phyloP scores from a whole-genome alignment of 352 stramenopile genomes.

The Peronospora tabacina region DNA sequence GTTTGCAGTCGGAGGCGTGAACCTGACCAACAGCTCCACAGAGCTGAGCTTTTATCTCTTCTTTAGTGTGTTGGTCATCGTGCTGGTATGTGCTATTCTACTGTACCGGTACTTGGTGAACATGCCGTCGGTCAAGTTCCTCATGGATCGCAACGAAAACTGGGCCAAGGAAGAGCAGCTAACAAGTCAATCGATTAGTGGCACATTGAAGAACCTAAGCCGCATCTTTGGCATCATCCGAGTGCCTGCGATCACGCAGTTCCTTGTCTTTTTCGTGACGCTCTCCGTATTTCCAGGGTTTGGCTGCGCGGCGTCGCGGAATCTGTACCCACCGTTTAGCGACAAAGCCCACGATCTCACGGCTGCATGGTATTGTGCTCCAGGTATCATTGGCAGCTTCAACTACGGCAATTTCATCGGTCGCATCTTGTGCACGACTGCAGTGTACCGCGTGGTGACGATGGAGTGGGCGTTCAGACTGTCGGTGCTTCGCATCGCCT shows the following conservation, averaged over 20 bases:
- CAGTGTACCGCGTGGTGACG: constrained; percentile 44
- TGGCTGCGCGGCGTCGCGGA: constrained; percentile 31
- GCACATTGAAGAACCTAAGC: constrained; percentile 33
- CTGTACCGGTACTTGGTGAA: constrained; percentile 37
- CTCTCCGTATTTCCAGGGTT: constrained; percentile 48
- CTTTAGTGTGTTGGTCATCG: constrained; percentile 42
- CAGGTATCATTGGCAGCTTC: constrained; percentile 50
- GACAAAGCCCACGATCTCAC: constrained; percentile 18
- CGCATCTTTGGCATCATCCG: constrained; percentile 48
- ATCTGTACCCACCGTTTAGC: constrained; percentile 25
- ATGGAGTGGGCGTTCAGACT: constrained; percentile 37
- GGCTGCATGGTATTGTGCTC: constrained; percentile 39
- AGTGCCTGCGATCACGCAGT: constrained; percentile 40
- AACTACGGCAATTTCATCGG: constrained; percentile 62
- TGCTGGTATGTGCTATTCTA: constrained; percentile 35
- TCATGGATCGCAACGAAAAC: constrained; percentile 47
- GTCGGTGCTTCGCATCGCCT: constrained; percentile 37
- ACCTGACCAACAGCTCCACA: constrained; percentile 30
- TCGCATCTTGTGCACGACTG: constrained; percentile 36
- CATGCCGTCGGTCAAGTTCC: constrained; percentile 42
- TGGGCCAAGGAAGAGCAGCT: constrained; percentile 29
- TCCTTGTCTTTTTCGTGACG: constrained; percentile 55
- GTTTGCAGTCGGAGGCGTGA: constrained; percentile 35
- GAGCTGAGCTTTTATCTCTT: constrained; percentile 51
- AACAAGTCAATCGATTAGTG: constrained; percentile 25